Base-by-base conservation (phyloP, 371 early-diverging fungal species). In the Mucor irregularis region DNA sequence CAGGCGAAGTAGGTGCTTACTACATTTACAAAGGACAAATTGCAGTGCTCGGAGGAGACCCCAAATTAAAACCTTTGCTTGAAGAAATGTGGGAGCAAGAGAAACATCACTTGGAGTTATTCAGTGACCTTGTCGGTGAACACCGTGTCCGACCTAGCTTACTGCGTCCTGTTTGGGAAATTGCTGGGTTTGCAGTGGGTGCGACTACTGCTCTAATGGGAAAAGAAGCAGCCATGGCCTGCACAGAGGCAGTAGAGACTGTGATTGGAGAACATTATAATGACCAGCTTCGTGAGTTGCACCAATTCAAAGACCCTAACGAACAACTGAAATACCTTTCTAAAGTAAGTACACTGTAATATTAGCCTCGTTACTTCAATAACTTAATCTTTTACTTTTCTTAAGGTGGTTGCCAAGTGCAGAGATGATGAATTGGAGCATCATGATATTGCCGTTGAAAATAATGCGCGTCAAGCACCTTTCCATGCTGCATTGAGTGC, bases 231-330 rank as follows among this genome's bases (percentile, higher is more conserved):
- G 96, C 97, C 21, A 98, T 98, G 98, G 93, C 95, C 3, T 96
- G 96, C 70, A 98, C 98, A 0, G 98, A 98, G 62, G 98, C 98
- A 1, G 98, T 97, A n/a, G 98, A 98, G 71, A 94, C 96, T 0
- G 92, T 91, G 16, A 97, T 98, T 71, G 97, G 97, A 14, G 74
- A 87, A 35, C 98, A 98, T 63, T 98, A 98, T 68, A 93, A 97
- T 64, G 95, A 96, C 52, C 94, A 93, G 66, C 57, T 94, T 31
- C 74, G 94, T 24, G 89, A 90, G 43, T 57, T 93, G 37, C 69
- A 86, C 19, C 70, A 80, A 57, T 74, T 90, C 21, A 61, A 61
- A 29, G 82, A 86, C 11, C 64, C 50, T 3, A 84, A 87, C 31
- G 74, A 82, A 25, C 86, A 87, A 33, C 60, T 89, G 35, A 76